Base-by-base conservation (phyloP, 108 stramenopile genomes). In the Cyclotella atomus region DNA sequence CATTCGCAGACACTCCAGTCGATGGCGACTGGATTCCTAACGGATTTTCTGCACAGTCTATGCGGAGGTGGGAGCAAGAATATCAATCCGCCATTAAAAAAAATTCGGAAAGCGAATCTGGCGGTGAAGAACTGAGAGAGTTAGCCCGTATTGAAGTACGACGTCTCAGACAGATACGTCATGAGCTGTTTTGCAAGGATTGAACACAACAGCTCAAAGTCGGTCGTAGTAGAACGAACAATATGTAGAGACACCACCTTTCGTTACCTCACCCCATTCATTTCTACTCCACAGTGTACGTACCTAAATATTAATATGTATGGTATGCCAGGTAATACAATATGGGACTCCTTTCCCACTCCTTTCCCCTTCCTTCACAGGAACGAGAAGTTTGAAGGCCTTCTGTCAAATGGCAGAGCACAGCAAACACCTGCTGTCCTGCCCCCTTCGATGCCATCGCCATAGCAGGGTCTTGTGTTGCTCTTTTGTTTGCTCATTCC, bases 1-100 rank as follows among this genome's bases (percentile, higher is more conserved):
- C 75, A 52, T 76, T 76, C 41, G 50, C 25, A 25, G 68, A 55
- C 3, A 55, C 69, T 35, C 60, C 75, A 7, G 63, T 69, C 20
- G 60, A 76, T 60, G 53, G 61, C 23, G 75, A 27, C 0, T 15
- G 43, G 23, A 59, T 65, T 20, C 74, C 74, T 36, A 36, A 27
- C 2, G 74, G 65, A 44, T 75, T 23, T 36, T 8, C 65, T 10
- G 6, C 21, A 2, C 57, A 75, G 14, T 45, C 74, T 3, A n/a
- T 67, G 1, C 7, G 14, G 21, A 66, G 60, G 36, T 75, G 74
- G 74, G 45, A 67, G n/a, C 15, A 30, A 3, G 65, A 28, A 21
- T 75, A 34, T 29, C 30, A 57, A n/a, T 9, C 38, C 36, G 32
- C 59, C 23, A 67, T 75, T 56, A 56, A 44, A 29, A 60, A 60